Evolutionary conservation across 257 asterid genomes (phyloP), one percentile per base, ranked within the genome.

Genomic region (Solanum etuberosum): DNA sequence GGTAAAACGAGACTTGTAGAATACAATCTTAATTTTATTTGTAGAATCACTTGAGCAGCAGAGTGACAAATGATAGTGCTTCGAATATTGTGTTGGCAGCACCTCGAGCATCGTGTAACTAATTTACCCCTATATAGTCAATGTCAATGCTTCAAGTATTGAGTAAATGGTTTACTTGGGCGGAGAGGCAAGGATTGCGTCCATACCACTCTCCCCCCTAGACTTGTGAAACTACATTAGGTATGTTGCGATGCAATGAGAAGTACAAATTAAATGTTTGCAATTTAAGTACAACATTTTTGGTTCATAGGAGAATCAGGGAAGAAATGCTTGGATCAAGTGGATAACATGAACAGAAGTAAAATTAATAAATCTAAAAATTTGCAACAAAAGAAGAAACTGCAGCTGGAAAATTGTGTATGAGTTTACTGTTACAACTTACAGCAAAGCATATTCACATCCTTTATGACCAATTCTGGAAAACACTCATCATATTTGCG

Each of bases 191-290:
- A n/a, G 6, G 38, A 4, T 35, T 4, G 38, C 38, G 4, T 35
- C 38, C 38, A 35, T 5, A 35, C 38, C 38, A 35, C 34, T n/a
- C n/a, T n/a, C n/a, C n/a, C n/a, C n/a, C n/a, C n/a, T n/a, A n/a
- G n/a, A n/a, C 0, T 20, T 57, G 5, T 57, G 12, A 20, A 7
- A 57, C 4, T 20, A 1, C 25, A 7, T 5, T 20, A 3, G 0
- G 5, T 21, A 21, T 2, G 1, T 21, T 57, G 65, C n/a, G 1
- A 57, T 21, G 65, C 20, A 57, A 20, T 57, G 65, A 57, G 27
- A 57, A 57, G 12, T 21, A 20, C 25, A 21, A 20, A 57, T 57
- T 57, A 7, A 57, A 57, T 57, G 63, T 7, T 54, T 0, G 65
- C 25, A 18, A 9, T 3, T 3, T 18, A 54, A 18, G 63, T 7